Base-by-base conservation (phyloP, 2,329 filamentous ascomycete species). In the Alternaria novae-zelandiae region DNA sequence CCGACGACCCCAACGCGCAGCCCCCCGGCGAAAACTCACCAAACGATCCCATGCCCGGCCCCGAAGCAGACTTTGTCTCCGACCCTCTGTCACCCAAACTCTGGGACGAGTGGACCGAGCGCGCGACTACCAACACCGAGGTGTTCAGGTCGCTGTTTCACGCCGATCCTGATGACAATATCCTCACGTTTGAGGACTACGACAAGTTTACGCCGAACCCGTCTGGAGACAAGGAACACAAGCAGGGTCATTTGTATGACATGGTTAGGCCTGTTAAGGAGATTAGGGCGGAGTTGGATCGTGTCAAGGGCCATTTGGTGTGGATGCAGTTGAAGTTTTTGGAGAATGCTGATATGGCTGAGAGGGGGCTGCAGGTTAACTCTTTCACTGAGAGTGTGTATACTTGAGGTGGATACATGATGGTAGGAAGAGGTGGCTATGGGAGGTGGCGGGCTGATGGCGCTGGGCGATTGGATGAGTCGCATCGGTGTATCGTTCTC, bases 251-350 rank as follows among this genome's bases (percentile, higher is more conserved):
- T 80, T 85, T 98, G 63, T 97, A 92, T 73, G 93, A 96, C 77
- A 88, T 88, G 62, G 93, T 91, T 79, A 61, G 70, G 8, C 71
- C 74, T 0, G 87, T 89, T 0, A 84, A 89, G 23, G 90, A 96
- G 59, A 89, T 96, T 7, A 86, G 92, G 15, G 79, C 86, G 68
- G 93, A 95, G 79, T 83, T 98, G 54, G 89, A 93, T 72, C 86
- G 90, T 74, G 88, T 98, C 70, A 90, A 89, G 81, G 95, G 95
- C 0, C 95, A 98, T 82, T 80, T 98, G 44, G 95, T 98, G 7
- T 96, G 93, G 92, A 95, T 97, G 90, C 94, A 94, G n/a, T 79
- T 98, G 73, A 88, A 94, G 49, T 98, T 97, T 77, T 80, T 98
- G 75, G 86, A 87, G 72, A 89, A 97, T 67, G 93, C 90, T 0